Evolutionary conservation across 2,329 filamentous ascomycete genomes (phyloP).

Genomic region (Ophiostoma populinum): DNA sequence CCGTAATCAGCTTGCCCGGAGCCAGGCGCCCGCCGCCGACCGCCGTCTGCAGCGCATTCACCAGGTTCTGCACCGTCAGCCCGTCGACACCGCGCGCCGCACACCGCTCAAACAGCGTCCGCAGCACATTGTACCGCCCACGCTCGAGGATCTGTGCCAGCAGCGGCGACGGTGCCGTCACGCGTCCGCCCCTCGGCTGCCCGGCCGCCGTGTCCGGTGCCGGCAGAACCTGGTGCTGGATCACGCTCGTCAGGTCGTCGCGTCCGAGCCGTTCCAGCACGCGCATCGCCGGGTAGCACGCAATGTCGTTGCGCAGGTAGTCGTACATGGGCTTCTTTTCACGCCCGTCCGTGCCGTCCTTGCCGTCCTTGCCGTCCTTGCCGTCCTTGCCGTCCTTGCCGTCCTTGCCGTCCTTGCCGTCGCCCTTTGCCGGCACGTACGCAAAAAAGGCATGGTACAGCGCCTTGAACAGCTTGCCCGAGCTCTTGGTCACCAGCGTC

Average conservation of each 20-base stretch:
- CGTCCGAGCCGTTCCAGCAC: slow-evolving; percentile 72
- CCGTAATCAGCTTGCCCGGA: slow-evolving; percentile 28
- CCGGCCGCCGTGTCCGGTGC: slow-evolving; percentile 51
- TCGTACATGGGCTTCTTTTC: slow-evolving; percentile 41
- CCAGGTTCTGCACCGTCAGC: slow-evolving; percentile 28
- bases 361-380: too few relatives aligned
- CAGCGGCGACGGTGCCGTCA: slow-evolving; percentile 29
- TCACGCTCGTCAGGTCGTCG: slow-evolving; percentile 62
- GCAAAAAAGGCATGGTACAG: slow-evolving; percentile 69
- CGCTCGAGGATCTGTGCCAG: slow-evolving; percentile 57
- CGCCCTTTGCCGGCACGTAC: slow-evolving; percentile 30
- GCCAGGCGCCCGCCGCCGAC: slow-evolving; percentile 16
- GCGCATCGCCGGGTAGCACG: slow-evolving; percentile 70
- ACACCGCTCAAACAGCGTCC: slow-evolving; percentile 69
- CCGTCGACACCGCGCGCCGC: slow-evolving; percentile 36
- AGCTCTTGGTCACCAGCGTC: slow-evolving; percentile 61
- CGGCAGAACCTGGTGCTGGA: slow-evolving; percentile 41
- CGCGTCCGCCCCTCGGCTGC: slow-evolving; percentile 59
- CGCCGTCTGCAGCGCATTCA: slow-evolving; percentile 28
- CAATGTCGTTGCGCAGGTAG: slow-evolving; percentile 76
- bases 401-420: too few relatives aligned
- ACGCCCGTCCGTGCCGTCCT: too few relatives aligned
- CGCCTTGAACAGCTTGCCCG: slow-evolving; percentile 80
- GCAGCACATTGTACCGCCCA: slow-evolving; percentile 62
- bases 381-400: too few relatives aligned